Conservation (phyloP, 192 early-diverging fungal species). For the Coemansia sp. region DNA sequence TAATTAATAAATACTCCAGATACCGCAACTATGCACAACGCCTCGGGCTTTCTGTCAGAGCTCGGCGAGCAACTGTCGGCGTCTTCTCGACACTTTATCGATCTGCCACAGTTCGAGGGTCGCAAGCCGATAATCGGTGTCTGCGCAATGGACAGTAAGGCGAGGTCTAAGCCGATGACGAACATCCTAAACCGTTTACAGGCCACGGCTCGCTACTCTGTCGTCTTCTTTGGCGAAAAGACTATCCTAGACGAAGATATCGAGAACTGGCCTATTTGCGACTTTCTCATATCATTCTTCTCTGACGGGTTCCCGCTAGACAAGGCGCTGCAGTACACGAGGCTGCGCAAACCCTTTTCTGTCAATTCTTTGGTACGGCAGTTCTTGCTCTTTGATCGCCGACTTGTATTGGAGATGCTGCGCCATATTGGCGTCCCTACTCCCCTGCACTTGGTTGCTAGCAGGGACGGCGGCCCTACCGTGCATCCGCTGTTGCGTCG, state of each 20-base stretch:
- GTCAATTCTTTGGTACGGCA: conserved; percentile 94
- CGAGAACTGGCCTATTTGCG: conserved; percentile 89
- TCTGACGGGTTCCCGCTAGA: conserved; percentile 90
- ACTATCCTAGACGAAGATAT: conserved; percentile 94
- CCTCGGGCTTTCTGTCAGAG: conserved; percentile 28
- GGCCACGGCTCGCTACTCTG: conserved; percentile 72
- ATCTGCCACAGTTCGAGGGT: conserved; percentile 43
- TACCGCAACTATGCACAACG: not conserved
- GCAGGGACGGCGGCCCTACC: conserved; percentile 68
- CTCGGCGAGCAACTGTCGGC: conserved; percentile 23
- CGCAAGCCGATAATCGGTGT: conserved; percentile 72
- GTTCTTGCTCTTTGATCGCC: conserved; percentile 85
- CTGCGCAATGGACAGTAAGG: conserved; percentile 92
- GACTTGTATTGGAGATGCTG: conserved; percentile 84
- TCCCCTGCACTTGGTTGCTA: conserved; percentile 75
- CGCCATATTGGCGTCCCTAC: conserved; percentile 82
- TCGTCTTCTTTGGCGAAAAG: conserved; percentile 95
- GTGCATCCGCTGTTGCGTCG: conserved; percentile 60
- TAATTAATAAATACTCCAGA: not conserved
- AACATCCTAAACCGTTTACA: conserved; percentile 83
- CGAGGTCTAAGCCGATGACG: conserved; percentile 95
- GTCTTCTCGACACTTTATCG: conserved; percentile 48
- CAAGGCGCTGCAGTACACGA: conserved; percentile 90
- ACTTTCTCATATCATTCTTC: conserved; percentile 98
- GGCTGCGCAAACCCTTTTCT: conserved; percentile 81